phyloP scores from a whole-genome alignment of 2,329 filamentous ascomycete genomes.

The Xylaria sp. region DNA sequence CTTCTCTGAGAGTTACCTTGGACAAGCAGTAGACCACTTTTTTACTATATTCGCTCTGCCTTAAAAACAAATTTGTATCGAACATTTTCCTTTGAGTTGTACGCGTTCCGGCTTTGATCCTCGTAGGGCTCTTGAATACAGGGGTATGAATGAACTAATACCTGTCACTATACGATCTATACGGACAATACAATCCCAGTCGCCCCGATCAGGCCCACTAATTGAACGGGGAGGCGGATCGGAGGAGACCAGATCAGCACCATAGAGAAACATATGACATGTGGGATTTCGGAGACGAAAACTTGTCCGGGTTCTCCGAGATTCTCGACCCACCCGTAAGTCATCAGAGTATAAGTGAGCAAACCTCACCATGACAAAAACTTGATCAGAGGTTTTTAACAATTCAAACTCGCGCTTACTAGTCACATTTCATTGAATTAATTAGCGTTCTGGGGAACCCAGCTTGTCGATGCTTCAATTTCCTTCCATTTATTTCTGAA shows the following conservation, averaged over 20 bases:
- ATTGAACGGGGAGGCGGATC: not conserved
- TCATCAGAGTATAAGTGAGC: conserved; percentile 8
- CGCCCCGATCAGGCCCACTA: not conserved
- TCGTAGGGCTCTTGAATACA: not conserved
- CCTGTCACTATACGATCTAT: not conserved
- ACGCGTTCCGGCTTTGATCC: not conserved
- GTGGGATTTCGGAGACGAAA: conserved; percentile 34
- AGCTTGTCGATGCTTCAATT: not conserved
- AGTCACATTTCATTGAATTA: not conserved
- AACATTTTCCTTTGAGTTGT: not conserved
- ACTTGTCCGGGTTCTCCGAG: conserved; percentile 39
- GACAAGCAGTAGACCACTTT: conserved; percentile 34
- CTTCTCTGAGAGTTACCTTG: conserved; percentile 45
- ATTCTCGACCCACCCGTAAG: conserved; percentile 6
- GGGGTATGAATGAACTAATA: not conserved
- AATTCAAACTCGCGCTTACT: not conserved
- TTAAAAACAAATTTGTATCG: not conserved
- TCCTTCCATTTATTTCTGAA: not conserved
- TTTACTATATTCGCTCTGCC: not conserved
- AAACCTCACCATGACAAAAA: conserved; percentile 17
- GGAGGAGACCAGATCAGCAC: not conserved
- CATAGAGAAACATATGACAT: not conserved
- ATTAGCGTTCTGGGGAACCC: not conserved
- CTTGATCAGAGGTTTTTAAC: not conserved
- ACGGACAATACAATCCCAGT: not conserved